phyloP scores from a whole-genome alignment of 805 yeast species.

The Yarrowia keelungensis region DNA sequence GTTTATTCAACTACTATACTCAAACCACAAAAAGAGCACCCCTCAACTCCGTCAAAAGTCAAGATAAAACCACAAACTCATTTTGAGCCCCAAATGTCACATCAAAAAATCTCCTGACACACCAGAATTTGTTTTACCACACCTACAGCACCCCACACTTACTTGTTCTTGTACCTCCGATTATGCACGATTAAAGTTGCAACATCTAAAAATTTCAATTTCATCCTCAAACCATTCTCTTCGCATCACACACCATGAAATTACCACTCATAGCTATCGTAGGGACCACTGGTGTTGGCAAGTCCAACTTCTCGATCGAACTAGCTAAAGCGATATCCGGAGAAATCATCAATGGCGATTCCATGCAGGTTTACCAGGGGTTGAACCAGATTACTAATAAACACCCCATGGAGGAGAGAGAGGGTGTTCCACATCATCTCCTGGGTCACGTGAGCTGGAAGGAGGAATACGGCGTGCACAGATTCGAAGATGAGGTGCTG shows the following conservation, averaged over 20 bases:
- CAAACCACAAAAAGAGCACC: no score
- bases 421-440: constrained; percentile 81
- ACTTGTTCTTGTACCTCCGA: neutral
- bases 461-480: constrained; percentile 79
- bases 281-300: constrained; percentile 98
- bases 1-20: no score
- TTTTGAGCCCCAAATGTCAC: no score
- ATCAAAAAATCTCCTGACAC: no score
- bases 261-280: constrained; percentile 72
- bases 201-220: neutral
- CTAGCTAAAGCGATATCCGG: constrained; percentile 80
- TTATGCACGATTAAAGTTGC: neutral
- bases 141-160: neutral
- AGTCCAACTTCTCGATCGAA: constrained; percentile 82
- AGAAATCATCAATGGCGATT: constrained; percentile 92
- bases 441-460: constrained; percentile 84
- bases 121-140: no score
- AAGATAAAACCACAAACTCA: no score
- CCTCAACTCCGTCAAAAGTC: no score
- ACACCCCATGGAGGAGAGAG: constrained; percentile 81
- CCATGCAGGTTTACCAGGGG: constrained; percentile 90
- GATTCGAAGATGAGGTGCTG: constrained; percentile 76
- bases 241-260: neutral
- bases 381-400: constrained; percentile 85
- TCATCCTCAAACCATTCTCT: neutral